Base-by-base conservation (phyloP, 176 grass and related monocot species). In the Lolium rigidum region DNA sequence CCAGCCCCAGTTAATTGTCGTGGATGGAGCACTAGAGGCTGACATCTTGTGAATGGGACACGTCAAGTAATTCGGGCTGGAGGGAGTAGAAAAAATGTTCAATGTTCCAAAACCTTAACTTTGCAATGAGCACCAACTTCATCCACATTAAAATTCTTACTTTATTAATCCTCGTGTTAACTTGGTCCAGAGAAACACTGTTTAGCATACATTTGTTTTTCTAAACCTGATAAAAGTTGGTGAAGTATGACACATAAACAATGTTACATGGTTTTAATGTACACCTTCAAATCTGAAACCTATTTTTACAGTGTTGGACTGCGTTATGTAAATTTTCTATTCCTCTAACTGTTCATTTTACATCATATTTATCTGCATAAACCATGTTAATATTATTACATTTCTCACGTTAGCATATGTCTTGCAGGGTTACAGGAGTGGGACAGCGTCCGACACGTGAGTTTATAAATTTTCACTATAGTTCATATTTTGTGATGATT, bases 381-480 rank as follows among this genome's bases (percentile, higher is more conserved):
- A 56, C 0, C n/a, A 63, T 80, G 67, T 72, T n/a, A 16, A 16
- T 52, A 47, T 80, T 78, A 16, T 55, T 46, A 4, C 28, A 84
- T 80, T 76, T 87, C 81, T 91, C 37, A 91, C 77, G 44, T 81
- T 87, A 47, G 7, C 62, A 71, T 75, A 48, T 88, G 41, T 82
- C 21, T 91, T 18, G 61, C 92, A 99, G 97, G 97, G 97, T 88
- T 99, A 99, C 74, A 92, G 97, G 83, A 99, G 72, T 65, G 88
- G 88, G 82, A 88, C 97, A 87, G 94, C 97, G 6, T 92, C 97
- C 57, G 92, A 99, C 78, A 88, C 97, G 97, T 99, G 87, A 94
- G 97, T 95, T 13, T 58, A 59, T 21, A 18, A 57, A 74, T 49
- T 67, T 9, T 58, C 66, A 41, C 13, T 6, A 50, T 58, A 68